Evolutionary conservation across 176 grass and related monocot genomes (phyloP).

Genomic region (Hordeum marinum): DNA sequence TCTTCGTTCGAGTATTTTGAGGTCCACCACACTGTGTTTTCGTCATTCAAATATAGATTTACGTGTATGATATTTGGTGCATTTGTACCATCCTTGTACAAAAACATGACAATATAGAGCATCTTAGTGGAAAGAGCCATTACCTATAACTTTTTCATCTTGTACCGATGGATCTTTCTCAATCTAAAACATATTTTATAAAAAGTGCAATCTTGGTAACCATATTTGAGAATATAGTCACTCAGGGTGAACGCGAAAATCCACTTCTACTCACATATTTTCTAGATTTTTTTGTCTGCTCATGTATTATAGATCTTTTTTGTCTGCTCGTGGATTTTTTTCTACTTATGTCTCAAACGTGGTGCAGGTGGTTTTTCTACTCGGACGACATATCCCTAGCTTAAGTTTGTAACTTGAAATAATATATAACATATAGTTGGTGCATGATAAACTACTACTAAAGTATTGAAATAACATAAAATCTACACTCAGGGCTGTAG

Average conservation of each 20-base stretch:
- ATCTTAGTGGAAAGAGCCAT: too few relatives aligned
- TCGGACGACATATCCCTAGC: neutral
- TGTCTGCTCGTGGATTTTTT: too few relatives aligned
- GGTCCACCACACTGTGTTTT: too few relatives aligned
- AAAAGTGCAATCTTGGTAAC: too few relatives aligned
- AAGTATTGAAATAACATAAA: too few relatives aligned
- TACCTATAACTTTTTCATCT: too few relatives aligned
- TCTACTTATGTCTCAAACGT: neutral
- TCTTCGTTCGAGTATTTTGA: too few relatives aligned
- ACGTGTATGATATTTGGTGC: too few relatives aligned
- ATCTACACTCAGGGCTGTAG: neutral
- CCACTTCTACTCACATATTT: neutral
- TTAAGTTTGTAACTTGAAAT: neutral
- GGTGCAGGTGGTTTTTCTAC: neutral
- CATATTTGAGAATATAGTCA: neutral
- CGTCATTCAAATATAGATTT: too few relatives aligned
- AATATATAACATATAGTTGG: neutral
- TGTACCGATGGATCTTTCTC: too few relatives aligned
- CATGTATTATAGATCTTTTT: neutral
- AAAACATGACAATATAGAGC: too few relatives aligned
- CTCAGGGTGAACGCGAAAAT: neutral
- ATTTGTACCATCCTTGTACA: too few relatives aligned
- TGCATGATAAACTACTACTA: neutral
- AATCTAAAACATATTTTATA: neutral
- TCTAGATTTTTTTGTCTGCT: neutral